Percentiles rank a stretch among this genome's conserved stretches.
phyloP scores from a whole-genome alignment of 164 flowering plant species.

The Pachysandra terminalis region DNA sequence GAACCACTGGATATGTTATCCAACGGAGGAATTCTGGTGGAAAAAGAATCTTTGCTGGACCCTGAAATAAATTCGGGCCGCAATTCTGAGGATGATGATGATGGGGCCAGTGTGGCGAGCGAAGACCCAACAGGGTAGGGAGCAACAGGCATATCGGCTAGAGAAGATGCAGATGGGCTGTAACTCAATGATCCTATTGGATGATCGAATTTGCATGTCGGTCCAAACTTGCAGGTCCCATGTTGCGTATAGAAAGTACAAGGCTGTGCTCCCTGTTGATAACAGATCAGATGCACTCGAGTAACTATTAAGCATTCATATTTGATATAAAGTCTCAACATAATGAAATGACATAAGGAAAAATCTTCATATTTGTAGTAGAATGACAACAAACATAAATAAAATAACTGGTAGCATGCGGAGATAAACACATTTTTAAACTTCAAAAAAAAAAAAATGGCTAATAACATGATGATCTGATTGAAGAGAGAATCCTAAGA shows the following conservation, averaged over 20 bases:
- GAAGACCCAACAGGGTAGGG: conserved; percentile 90
- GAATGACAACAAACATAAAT: no score
- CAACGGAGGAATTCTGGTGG: conserved; percentile 53
- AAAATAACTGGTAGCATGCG: no score
- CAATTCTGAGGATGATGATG: conserved; percentile 81
- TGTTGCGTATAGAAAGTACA: conserved; percentile 68
- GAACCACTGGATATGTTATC: conserved; percentile 52
- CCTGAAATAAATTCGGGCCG: conserved; percentile 52
- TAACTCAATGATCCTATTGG: conserved; percentile 74
- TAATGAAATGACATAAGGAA: no score
- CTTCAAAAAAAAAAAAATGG: no score
- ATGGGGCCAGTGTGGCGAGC: conserved; percentile 69
- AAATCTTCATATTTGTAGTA: no score
- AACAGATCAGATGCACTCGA: conserved; percentile 11
- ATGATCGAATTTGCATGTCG: conserved; percentile 84
- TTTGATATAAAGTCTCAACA: no score
- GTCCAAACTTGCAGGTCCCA: conserved; percentile 88
- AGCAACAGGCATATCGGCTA: conserved; percentile 90
- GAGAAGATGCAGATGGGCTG: conserved; percentile 96
- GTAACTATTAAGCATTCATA: background rate
- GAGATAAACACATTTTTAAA: no score
- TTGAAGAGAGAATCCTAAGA: no score
- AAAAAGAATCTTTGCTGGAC: conserved; percentile 41
- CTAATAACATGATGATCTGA: no score
- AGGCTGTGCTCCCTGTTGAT: conserved; percentile 62